Evolutionary conservation across 1,284 basidiomycete genomes (phyloP), one percentile per base, ranked within the genome.

Genomic region (Cryptococcus sp.): DNA sequence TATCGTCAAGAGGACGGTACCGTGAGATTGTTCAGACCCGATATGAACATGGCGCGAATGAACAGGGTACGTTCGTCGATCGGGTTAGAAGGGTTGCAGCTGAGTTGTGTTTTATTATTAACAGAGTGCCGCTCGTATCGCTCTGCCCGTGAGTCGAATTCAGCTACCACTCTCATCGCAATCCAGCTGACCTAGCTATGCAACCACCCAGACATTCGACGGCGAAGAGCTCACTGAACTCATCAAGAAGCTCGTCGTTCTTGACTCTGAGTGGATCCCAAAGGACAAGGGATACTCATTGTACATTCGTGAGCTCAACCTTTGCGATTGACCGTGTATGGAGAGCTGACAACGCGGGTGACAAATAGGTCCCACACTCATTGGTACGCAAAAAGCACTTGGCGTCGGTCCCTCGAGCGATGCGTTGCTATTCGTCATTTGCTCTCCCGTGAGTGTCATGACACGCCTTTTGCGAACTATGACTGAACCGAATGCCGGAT

Each of bases 241-340:
- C 56, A 91, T 99, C 77, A 94, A 95, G 80, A 84, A 89, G 78
- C 87, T 99, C 65, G 82, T 99, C 62, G 83, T 84, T 23, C 72
- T 94, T 50, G 95, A 99, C 73, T 87, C 88, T 66, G 84, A 90
- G 62, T 99, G 93, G 93, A 91, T 99, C 70, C 96, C 95, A 5
- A 84, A 85, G 52, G 87, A 90, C 69, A 85, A 88, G 16, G 93
- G 93, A 6, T 88, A 96, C 81, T 93, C 91, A 75, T 80, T 98
- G 48, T 99, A 98, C 78, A 86, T 97, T 66, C 88, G 91, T 74
- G 53, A 65, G 70, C 63, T 37, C 6, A 10, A 6, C 10, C 19
- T 41, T 5, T 22, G 44, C 47, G 22, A 19, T 20, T 26, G 25
- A 77, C 43, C 19, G 37, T 11, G 19, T n/a, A 38, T 25, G 25